Conservation (phyloP, 441 rosid genomes). For the Gossypium gossypioides region DNA sequence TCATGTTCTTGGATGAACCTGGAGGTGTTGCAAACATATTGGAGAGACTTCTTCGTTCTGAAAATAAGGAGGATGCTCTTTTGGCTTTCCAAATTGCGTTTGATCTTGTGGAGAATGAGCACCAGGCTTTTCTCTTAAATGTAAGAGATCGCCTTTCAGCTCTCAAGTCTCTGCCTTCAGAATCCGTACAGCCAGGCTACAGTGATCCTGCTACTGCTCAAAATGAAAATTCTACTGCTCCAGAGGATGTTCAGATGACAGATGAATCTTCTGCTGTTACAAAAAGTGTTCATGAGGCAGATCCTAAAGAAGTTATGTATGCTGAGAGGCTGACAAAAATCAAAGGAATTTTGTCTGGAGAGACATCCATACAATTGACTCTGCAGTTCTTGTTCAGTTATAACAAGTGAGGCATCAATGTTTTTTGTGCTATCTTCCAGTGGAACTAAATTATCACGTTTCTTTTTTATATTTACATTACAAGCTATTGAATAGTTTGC, state of each 20-base stretch:
- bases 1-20: slow-evolving; percentile 89
- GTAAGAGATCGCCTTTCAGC: slow-evolving; percentile 69
- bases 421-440: slow-evolving; percentile 1
- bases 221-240: slow-evolving; percentile 40
- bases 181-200: slow-evolving; percentile 36
- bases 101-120: slow-evolving; percentile 96
- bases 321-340: slow-evolving; percentile 77
- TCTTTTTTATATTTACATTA: neutral
- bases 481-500: neutral
- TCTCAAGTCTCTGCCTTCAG: slow-evolving; percentile 52
- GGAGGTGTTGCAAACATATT: slow-evolving; percentile 70
- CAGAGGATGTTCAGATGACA: slow-evolving; percentile 66
- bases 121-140: slow-evolving; percentile 87
- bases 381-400: slow-evolving; percentile 85
- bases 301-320: slow-evolving; percentile 54
- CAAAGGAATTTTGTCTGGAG: slow-evolving; percentile 85
- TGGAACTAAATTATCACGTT: neutral
- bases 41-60: slow-evolving; percentile 83
- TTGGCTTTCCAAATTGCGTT: slow-evolving; percentile 85
- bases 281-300: slow-evolving; percentile 31
- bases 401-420: slow-evolving; percentile 55
- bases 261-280: slow-evolving; percentile 51
- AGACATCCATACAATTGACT: slow-evolving; percentile 82
- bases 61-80: slow-evolving; percentile 70
- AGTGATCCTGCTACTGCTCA: slow-evolving; percentile 36